Evolutionary conservation across 2,329 filamentous ascomycete genomes (phyloP), one percentile per base, ranked within the genome.

Genomic region (Fonsecaea pedrosoi): DNA sequence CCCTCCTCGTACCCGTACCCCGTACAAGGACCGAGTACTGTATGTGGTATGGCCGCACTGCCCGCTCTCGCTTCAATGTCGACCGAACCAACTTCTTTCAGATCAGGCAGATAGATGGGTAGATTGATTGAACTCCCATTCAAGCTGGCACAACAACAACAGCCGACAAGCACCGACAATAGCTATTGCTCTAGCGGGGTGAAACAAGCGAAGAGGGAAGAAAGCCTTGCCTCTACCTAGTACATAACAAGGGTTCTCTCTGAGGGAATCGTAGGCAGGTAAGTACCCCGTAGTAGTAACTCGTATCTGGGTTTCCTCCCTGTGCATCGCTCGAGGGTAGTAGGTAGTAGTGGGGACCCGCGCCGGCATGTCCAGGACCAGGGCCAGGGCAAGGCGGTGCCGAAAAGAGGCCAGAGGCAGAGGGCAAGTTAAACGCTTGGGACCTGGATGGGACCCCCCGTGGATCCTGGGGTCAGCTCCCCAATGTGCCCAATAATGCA

Each of bases 381-480:
- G 25, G 25, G 25, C 25, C 25, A 25, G 25, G 25, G 25, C 25
- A 25, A 25, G 25, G 25, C 25, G 25, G 25, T 25, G 25, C 25
- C 25, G 25, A 2, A 25, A 25, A 25, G 25, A 25, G 25, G 25
- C 25, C 25, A 25, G 45, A 50, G 45, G 21, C 45, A 10, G 18
- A 12, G 10, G 18, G 45, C 45, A 21, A 50, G 18, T 50, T 25
- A 18, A 50, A 50, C 45, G 45, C 45, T 50, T 50, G 45, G 25
- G 25, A 25, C 25, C 25, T 25, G 25, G 25, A 25, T 25, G 25
- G 25, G 25, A 3, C 2, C 25, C 25, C 25, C 25, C 25, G 3
- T 25, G 25, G 25, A 25, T 25, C 18, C 45, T 25, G 59, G 34
- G 48, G 42, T 38, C 59, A 54, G 18, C 8, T 60, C 57, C 57